phyloP scores from a whole-genome alignment of 208 protist genomes.

The Trypanosoma scelopori region DNA sequence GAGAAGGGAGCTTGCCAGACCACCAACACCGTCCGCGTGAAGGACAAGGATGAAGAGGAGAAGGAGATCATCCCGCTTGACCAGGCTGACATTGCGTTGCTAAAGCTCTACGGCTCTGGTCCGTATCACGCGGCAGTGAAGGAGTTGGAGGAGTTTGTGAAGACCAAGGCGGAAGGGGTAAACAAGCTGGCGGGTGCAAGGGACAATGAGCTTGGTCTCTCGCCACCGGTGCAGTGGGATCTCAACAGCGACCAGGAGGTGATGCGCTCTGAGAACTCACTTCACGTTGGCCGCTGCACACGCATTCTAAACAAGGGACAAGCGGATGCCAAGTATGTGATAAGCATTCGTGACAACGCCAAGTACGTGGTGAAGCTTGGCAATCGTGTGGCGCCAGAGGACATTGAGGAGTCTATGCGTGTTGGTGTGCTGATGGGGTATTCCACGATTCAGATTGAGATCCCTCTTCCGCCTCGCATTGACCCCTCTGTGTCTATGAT shows the following conservation, averaged over 20 bases:
- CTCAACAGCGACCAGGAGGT: constrained; percentile 97
- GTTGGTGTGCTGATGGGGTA: constrained; percentile 97
- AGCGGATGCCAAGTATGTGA: constrained; percentile 96
- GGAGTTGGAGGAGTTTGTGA: constrained; percentile 96
- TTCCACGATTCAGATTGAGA: constrained; percentile 99
- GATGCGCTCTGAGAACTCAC: constrained; percentile 95
- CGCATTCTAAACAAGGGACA: constrained; percentile 97
- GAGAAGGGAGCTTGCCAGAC: constrained; percentile 89
- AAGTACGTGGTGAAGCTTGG: constrained; percentile 99
- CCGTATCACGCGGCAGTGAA: constrained; percentile 98
- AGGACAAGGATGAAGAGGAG: constrained; percentile 73
- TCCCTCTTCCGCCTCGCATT: constrained; percentile 99
- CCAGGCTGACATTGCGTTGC: constrained; percentile 98
- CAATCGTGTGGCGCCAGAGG: constrained; percentile 97
- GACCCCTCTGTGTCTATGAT: constrained; percentile 99
- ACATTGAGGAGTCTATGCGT: constrained; percentile 99
- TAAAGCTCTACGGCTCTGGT: constrained; percentile 97
- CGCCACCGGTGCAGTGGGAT: constrained; percentile 98
- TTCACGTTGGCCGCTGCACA: constrained; percentile 99
- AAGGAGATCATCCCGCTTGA: constrained; percentile 95
- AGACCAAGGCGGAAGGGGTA: constrained; percentile 93
- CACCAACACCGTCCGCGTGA: constrained; percentile 65
- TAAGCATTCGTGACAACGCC: constrained; percentile 97
- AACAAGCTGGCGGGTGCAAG: constrained; percentile 97
- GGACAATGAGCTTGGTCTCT: constrained; percentile 99